Evolutionary conservation across 2,329 filamentous ascomycete species (phyloP).

Genomic region (Metarhizium rileyi): DNA sequence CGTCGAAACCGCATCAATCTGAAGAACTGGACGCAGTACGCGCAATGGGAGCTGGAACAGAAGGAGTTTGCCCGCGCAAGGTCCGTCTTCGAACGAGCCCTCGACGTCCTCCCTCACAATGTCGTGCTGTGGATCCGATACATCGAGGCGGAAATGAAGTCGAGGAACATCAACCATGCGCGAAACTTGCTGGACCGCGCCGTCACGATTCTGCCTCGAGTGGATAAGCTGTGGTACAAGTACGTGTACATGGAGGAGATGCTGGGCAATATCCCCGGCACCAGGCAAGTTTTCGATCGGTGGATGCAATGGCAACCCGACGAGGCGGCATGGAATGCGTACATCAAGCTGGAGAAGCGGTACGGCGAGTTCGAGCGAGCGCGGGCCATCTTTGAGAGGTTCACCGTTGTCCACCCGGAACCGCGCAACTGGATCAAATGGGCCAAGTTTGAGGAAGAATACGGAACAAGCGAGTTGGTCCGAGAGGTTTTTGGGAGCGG

Average conservation of each 20-base stretch:
- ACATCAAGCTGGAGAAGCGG: constrained; percentile 94
- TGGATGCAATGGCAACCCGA: constrained; percentile 99
- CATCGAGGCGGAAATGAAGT: constrained; percentile 92
- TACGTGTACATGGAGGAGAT: constrained; percentile 99
- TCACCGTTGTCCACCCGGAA: constrained; percentile 88
- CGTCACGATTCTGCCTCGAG: constrained; percentile 80
- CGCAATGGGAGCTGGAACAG: constrained; percentile 93
- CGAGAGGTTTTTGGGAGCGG: constrained; percentile 84
- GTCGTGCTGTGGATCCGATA: constrained; percentile 87
- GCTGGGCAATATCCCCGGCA: constrained; percentile 85
- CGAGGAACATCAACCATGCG: constrained; percentile 89
- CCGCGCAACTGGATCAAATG: constrained; percentile 98
- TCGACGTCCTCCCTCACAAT: constrained; percentile 84
- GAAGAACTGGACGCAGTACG: constrained; percentile 99
- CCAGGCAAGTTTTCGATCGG: constrained; percentile 86
- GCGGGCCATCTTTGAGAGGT: constrained; percentile 80
- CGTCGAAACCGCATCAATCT: constrained; percentile 89
- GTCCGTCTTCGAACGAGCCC: constrained; percentile 86
- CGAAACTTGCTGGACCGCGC: constrained; percentile 89
- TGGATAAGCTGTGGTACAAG: constrained; percentile 98
- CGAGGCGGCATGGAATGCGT: constrained; percentile 88
- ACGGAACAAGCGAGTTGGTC: constrained; percentile 82
- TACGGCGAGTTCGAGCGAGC: constrained; percentile 88
- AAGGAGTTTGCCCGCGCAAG: constrained; percentile 90
- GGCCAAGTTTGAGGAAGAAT: constrained; percentile 95